A percentile compares a stretch with the other conserved stretches of the same genome.
Conservation (phyloP, 192 early-diverging fungal genomes). For the Umbelopsis sp. region DNA sequence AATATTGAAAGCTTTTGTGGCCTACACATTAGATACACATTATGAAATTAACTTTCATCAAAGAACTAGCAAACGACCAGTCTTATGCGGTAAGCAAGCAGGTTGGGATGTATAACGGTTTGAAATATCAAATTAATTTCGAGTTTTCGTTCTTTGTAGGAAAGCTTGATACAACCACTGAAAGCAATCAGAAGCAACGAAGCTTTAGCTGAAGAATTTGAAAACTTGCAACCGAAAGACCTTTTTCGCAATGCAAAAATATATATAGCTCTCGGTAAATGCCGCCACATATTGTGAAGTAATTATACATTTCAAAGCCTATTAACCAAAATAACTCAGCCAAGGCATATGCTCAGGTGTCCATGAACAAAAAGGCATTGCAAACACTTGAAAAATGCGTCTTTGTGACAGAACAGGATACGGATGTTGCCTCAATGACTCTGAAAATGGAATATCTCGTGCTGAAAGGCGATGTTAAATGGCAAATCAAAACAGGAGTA, state of each 20-base stretch:
- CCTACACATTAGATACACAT: neutral
- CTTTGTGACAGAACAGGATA: neutral
- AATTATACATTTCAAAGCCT: too few relatives aligned
- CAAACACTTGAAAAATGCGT: neutral
- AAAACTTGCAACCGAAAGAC: neutral
- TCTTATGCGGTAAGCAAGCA: neutral
- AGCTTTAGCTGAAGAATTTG: neutral
- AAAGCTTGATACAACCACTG: neutral
- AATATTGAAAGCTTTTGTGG: neutral
- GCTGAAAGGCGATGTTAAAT: neutral
- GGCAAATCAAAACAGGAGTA: neutral
- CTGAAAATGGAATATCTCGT: neutral
- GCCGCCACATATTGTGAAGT: too few relatives aligned
- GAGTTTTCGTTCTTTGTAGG: neutral
- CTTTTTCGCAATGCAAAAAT: neutral
- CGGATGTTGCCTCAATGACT: neutral
- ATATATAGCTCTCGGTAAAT: neutral
- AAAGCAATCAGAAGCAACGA: neutral
- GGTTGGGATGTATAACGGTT: neutral
- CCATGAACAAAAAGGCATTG: neutral
- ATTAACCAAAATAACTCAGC: neutral
- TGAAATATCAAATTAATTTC: neutral
- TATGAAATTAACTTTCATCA: neutral
- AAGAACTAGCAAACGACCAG: neutral
- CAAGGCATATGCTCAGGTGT: neutral